Percentiles rank a stretch among this genome's conserved stretches.
phyloP scores from a whole-genome alignment of 2,329 filamentous ascomycete species.

The Pyrenochaeta sp. region DNA sequence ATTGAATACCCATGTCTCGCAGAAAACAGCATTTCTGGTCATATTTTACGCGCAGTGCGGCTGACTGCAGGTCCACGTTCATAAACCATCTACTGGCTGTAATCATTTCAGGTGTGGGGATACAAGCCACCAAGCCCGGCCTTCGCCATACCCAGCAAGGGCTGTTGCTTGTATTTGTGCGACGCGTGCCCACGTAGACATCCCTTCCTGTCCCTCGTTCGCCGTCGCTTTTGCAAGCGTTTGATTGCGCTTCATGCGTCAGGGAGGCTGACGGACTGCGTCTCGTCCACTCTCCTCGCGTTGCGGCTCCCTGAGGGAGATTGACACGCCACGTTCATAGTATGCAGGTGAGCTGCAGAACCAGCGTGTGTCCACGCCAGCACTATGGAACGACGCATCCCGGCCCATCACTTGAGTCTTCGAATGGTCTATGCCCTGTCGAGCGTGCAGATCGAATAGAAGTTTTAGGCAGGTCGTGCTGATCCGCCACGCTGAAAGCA shows the following conservation, averaged over 20 bases:
- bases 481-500: constrained; percentile 1
- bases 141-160: constrained; percentile 24
- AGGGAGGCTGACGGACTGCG: neutral
- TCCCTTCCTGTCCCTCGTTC: constrained; percentile 11
- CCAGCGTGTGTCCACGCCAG: constrained; percentile 19
- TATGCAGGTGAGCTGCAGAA: constrained; percentile 24
- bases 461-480: constrained; percentile 7
- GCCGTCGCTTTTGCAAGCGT: constrained; percentile 8
- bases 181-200: constrained; percentile 10
- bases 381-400: constrained; percentile 26
- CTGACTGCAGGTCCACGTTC: constrained; percentile 19
- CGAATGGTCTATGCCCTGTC: constrained; percentile 16
- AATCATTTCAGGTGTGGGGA: constrained; percentile 20
- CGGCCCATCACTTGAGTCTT: constrained; percentile 10
- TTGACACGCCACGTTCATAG: constrained; percentile 28
- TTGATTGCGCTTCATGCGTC: constrained; percentile 28
- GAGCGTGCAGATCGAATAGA: constrained; percentile 22
- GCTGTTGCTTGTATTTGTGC: constrained; percentile 33
- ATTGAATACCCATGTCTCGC: constrained; percentile 10
- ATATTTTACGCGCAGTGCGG: constrained; percentile 12
- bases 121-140: constrained; percentile 24
- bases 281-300: neutral
- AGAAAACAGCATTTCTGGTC: constrained; percentile 8
- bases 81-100: constrained; percentile 14
- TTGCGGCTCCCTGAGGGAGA: constrained; percentile 19